phyloP scores from a whole-genome alignment of 345 rosid species.

The Xanthoceras sorbifolium region DNA sequence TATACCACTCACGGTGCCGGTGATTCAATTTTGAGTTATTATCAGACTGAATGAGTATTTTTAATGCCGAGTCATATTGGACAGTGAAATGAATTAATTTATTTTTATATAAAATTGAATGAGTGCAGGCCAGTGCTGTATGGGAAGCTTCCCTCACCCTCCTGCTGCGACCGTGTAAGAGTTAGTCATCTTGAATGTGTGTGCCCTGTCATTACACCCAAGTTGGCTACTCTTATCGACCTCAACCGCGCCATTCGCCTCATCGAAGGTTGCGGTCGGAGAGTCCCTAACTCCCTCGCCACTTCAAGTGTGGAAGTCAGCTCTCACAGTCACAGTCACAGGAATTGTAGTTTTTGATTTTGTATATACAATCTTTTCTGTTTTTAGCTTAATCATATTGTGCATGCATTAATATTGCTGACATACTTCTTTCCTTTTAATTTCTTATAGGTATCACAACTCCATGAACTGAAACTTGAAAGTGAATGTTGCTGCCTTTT shows the following conservation, averaged over 20 bases:
- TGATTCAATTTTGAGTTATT: too few species aligned
- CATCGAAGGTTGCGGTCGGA: slow-evolving; percentile 43
- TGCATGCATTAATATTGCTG: not conserved
- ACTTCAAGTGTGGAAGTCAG: slow-evolving; percentile 50
- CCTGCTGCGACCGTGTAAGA: slow-evolving; percentile 40
- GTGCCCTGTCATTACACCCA: slow-evolving; percentile 33
- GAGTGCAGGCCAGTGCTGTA: slow-evolving; percentile 43
- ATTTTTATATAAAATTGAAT: too few species aligned
- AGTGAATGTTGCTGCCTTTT: not conserved
- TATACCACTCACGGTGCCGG: too few species aligned
- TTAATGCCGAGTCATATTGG: too few species aligned
- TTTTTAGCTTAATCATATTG: too few species aligned
- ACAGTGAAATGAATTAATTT: too few species aligned
- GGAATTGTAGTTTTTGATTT: too few species aligned
- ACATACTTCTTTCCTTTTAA: not conserved
- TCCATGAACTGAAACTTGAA: slow-evolving; percentile 33
- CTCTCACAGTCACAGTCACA: too few species aligned
- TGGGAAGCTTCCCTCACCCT: slow-evolving; percentile 35
- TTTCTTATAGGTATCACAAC: slow-evolving; percentile 34
- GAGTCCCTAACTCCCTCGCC: slow-evolving; percentile 47
- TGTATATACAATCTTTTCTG: not conserved
- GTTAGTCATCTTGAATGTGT: slow-evolving; percentile 36
- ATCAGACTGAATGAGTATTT: too few species aligned
- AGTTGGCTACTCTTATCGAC: slow-evolving; percentile 32
- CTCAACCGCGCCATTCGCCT: slow-evolving; percentile 40